phyloP scores from a whole-genome alignment of 1,284 basidiomycete genomes.

The Melampsora larici-populina region DNA sequence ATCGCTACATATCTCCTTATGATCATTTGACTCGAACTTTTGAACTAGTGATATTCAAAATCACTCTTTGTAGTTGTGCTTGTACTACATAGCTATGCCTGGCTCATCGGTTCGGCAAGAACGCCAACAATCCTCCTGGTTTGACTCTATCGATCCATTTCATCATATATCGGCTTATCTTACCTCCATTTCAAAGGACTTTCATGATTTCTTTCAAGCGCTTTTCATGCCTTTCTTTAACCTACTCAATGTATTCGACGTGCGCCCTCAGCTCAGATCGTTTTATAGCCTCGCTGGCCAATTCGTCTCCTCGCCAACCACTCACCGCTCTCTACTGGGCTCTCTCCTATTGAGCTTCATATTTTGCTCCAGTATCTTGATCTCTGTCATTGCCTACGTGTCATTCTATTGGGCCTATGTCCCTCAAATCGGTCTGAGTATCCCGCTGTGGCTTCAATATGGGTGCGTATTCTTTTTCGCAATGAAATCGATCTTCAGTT shows the following conservation, averaged over 20 bases:
- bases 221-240: slow-evolving; percentile 1
- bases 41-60: too few species aligned
- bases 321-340: slow-evolving; percentile 38
- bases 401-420: slow-evolving; percentile 33
- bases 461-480: slow-evolving; percentile 22
- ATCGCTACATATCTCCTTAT: too few species aligned
- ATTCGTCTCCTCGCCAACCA: slow-evolving; percentile 28
- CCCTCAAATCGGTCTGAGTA: slow-evolving; percentile 27
- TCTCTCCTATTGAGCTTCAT: slow-evolving; percentile 26
- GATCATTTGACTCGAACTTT: too few species aligned
- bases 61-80: too few species aligned
- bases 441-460: slow-evolving; percentile 39
- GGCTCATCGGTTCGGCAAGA: too few species aligned
- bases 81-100: too few species aligned
- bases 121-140: too few species aligned
- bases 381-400: slow-evolving; percentile 30
- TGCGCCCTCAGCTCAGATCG: slow-evolving; percentile 8
- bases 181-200: too few species aligned
- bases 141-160: too few species aligned
- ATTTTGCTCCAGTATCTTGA: slow-evolving; percentile 24
- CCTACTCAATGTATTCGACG: slow-evolving; percentile 20
- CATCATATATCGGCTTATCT: too few species aligned
- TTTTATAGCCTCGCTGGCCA: slow-evolving; percentile 5
- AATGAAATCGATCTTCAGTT: background rate
- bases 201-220: slow-evolving; percentile 1